Base-by-base conservation (phyloP, 805 yeast species). In the Tetrapisispora pingtungensis region DNA sequence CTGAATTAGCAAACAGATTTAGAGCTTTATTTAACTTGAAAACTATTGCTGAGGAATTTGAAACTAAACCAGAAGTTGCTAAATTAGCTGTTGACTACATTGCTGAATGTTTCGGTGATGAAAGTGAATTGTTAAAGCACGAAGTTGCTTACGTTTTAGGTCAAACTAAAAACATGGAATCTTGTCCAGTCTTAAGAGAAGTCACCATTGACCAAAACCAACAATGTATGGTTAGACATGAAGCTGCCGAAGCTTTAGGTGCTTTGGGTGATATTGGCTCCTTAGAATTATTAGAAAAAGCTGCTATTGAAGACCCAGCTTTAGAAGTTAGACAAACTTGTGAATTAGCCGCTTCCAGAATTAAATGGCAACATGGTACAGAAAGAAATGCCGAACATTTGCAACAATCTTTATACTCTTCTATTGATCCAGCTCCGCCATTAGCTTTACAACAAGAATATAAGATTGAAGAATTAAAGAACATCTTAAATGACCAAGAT, bases 351-450 rank as follows among this genome's bases (percentile, higher is more conserved):
- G 82, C 93, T 53, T 96, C 81, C 58, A 80, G 97, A 68, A 90
- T 93, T 61, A 78, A 80, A 50, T 94, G 97, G 97, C 93, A 84
- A 64, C 75, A 80, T 60, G 77, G 88, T 34, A 82, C 77, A 45
- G 49, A 43, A 19, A 47, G 48, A 33, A 78, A 77, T 61, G 69
- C 71, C 6, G 97, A 93, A 40, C 42, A 40, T 20, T 40, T 44
- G 32, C 46, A 44, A 40, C 66, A 75, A 56, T 84, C 94, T 17
- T 75, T 84, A 33, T 90, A 84, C 68, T 74, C 83, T 27, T 84
- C 95, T 36, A 84, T 93, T 49, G 99, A 93, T 61, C 99, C 99
- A 38, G 98, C 99, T 20, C 99, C 99, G 44, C 97, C 99, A 8
- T 68, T 93, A 63, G 81, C 96, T n/a, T 59, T 79, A 38, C 74